phyloP scores from a whole-genome alignment of 1,284 basidiomycete genomes.

The Mycena citricolor region DNA sequence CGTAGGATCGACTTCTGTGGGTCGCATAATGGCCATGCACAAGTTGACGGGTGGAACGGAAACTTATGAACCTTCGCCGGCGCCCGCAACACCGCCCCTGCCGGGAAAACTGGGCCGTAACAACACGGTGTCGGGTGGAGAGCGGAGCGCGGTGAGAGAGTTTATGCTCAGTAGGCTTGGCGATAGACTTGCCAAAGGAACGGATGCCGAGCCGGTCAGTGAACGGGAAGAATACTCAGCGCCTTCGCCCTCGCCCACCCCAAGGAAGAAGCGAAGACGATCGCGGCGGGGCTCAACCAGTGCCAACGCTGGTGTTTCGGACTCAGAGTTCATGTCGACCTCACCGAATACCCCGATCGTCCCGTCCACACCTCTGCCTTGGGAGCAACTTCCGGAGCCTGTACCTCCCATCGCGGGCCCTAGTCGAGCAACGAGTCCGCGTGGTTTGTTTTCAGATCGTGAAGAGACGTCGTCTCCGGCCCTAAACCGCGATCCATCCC shows the following conservation, averaged over 20 bases:
- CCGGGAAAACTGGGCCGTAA: conserved; percentile 58
- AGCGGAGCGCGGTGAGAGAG: conserved; percentile 66
- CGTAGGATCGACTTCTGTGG: conserved; percentile 52
- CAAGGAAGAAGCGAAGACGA: conserved; percentile 57
- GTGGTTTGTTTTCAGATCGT: conserved; percentile 31
- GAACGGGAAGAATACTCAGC: conserved; percentile 58
- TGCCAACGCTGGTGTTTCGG: conserved; percentile 53
- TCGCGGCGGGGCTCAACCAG: conserved; percentile 56
- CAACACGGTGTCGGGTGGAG: conserved; percentile 78
- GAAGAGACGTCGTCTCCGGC: conserved; percentile 26
- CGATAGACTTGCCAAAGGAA: conserved; percentile 61
- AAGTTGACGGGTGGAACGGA: conserved; percentile 70
- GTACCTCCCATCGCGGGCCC: conserved; percentile 42
- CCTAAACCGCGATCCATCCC: neutral
- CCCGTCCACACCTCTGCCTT: conserved; percentile 50
- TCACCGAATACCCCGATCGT: conserved; percentile 62
- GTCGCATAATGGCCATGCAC: conserved; percentile 65
- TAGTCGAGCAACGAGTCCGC: conserved; percentile 37
- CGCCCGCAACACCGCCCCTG: conserved; percentile 50
- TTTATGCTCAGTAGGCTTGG: conserved; percentile 62
- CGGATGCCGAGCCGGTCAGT: conserved; percentile 60
- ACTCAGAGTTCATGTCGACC: conserved; percentile 60
- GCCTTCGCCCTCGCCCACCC: conserved; percentile 41
- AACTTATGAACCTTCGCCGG: conserved; percentile 55
- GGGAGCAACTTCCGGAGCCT: conserved; percentile 36